These are phyloP conservation scores for Sphaceloma murrayae DNA, from an alignment of 2,329 filamentous ascomycete species.

Conservation along the genomic window DNA sequence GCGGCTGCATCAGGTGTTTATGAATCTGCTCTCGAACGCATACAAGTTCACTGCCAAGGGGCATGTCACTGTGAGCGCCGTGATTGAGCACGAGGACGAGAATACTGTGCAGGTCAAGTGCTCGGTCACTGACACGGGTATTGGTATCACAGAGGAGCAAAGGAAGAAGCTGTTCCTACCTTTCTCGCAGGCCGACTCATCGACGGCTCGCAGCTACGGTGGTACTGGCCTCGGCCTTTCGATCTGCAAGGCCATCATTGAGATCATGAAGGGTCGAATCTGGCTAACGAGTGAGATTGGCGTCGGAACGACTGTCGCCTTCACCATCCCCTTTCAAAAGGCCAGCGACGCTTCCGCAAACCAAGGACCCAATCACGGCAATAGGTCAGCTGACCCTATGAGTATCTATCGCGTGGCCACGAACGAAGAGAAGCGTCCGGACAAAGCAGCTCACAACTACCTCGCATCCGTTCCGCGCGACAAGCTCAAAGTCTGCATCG, in stretches of 20 bases:
- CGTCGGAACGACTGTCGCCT: conserved; percentile 62
- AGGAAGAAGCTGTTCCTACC: conserved; percentile 81
- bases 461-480: conserved; percentile 65
- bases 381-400: conserved; percentile 44
- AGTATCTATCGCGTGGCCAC: conserved; percentile 45
- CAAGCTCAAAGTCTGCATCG: conserved; percentile 78
- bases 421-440: conserved; percentile 33
- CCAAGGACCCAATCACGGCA: conserved; percentile 20
- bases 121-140: conserved; percentile 81
- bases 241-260: conserved; percentile 89
- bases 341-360: conserved; percentile 20
- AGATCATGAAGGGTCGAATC: conserved; percentile 83
- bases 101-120: conserved; percentile 68
- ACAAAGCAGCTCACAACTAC: conserved; percentile 41
- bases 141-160: conserved; percentile 76
- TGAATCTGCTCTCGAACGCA: conserved; percentile 84
- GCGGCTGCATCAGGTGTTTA: conserved; percentile 45
- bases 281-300: conserved; percentile 68
- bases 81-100: conserved; percentile 59
- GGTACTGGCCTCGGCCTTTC: conserved; percentile 84
- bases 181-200: conserved; percentile 86
- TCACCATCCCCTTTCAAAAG: conserved; percentile 79
- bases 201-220: conserved; percentile 81
- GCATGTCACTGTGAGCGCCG: conserved; percentile 72
- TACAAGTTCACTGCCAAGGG: conserved; percentile 89